Evolutionary conservation across 495 filamentous ascomycete species (phyloP), one percentile per base, ranked within the genome.

Genomic region (Talaromyces proteolyticus): DNA sequence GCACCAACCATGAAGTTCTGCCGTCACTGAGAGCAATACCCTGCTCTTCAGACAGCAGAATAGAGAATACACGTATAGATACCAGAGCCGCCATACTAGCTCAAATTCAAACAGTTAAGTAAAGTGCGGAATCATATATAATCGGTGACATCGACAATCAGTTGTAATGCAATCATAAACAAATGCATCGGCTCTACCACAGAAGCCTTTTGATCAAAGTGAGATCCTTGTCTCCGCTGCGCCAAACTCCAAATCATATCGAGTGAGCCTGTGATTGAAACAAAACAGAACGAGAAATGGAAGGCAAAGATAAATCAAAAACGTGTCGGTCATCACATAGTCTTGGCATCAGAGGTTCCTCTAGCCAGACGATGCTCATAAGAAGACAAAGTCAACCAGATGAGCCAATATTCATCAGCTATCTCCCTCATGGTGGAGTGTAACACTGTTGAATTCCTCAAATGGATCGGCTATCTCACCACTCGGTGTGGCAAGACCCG

Each of bases 401-500:
- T n/a, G n/a, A n/a, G n/a, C n/a, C n/a, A n/a, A n/a, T n/a, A n/a
- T n/a, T 20, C 18, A 16, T 41, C 25, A 49, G 11, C 40, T 40
- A 25, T 84, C 81, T 10, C 89, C 94, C 49, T 97, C 93, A 72
- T 98, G 93, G 67, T 96, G 91, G 50, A 98, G 79, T 52, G 93
- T 98, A 25, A 98, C 93, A 59, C 89, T 95, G 68, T 98, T 98
- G 65, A 98, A 98, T 63, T 97, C 94, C 66, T 95, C 89, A 62
- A 98, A 98, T 11, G 93, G 93, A 78, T 98, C 93, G n/a, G 80
- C 78, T 49, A 84, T 66, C 61, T 95, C 91, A 29, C 76, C 87
- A 29, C 85, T 89, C 8, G 93, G 91, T 23, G 92, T 96, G 3
- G 85, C 84, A 24, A 93, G 69, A 7, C 88, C 89, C 19, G 84